A percentile compares a stretch with the other conserved stretches of the same genome.
phyloP scores from a whole-genome alignment of 2,329 filamentous ascomycete genomes.

The Xylaria sp. region DNA sequence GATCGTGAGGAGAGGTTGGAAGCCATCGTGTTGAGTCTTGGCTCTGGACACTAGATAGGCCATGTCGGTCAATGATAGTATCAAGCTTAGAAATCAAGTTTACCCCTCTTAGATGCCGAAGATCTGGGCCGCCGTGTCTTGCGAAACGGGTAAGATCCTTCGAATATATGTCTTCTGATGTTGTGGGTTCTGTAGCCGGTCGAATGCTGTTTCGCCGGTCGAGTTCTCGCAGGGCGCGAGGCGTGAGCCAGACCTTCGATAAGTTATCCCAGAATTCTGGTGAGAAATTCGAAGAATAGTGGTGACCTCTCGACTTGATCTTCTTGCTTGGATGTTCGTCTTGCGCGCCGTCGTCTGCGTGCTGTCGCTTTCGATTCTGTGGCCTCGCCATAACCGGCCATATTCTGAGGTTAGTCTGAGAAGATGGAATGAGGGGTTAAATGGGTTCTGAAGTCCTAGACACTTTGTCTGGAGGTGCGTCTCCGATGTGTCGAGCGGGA shows the following conservation, averaged over 20 bases:
- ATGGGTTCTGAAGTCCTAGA: slow-evolving; percentile 9
- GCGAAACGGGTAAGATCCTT: slow-evolving; percentile 44
- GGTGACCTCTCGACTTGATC: slow-evolving; percentile 11
- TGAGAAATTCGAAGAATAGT: slow-evolving; percentile 19
- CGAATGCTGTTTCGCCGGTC: slow-evolving; percentile 41
- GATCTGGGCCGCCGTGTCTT: slow-evolving; percentile 51
- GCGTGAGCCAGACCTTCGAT: slow-evolving; percentile 45
- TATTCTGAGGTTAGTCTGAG: neutral
- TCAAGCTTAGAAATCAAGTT: slow-evolving; percentile 17
- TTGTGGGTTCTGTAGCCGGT: neutral
- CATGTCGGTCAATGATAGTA: slow-evolving; percentile 13
- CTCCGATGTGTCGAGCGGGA: neutral
- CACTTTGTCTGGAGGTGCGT: slow-evolving; percentile 9
- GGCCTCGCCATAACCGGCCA: slow-evolving; percentile 23
- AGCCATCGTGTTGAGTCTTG: slow-evolving; percentile 6
- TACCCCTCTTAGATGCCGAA: slow-evolving; percentile 51
- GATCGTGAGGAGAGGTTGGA: slow-evolving; percentile 1
- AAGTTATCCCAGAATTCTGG: slow-evolving; percentile 46
- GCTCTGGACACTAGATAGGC: slow-evolving; percentile 16
- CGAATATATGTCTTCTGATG: neutral
- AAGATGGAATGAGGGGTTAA: slow-evolving; percentile 17
- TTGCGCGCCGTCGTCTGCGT: slow-evolving; percentile 8
- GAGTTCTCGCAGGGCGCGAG: slow-evolving; percentile 45
- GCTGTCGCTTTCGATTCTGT: slow-evolving; percentile 20
- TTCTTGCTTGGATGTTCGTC: slow-evolving; percentile 18